Conservation (phyloP, 257 asterid genomes). For the Datura wrightii region DNA sequence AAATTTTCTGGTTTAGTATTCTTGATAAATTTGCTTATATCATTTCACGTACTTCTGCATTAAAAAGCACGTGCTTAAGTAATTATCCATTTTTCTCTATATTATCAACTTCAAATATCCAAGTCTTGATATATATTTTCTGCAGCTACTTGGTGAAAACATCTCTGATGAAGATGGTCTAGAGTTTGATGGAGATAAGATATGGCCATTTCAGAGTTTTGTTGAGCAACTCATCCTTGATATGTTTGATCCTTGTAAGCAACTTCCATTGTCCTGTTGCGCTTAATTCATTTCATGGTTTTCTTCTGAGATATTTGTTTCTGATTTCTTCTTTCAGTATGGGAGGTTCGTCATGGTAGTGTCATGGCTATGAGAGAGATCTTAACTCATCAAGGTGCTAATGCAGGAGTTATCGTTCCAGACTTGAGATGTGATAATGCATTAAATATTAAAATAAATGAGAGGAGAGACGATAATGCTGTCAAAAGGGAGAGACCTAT, state of each 20-base stretch:
- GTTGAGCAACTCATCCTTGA: slow-evolving; percentile 95
- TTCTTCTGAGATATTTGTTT: slow-evolving; percentile 32
- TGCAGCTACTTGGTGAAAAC: slow-evolving; percentile 79
- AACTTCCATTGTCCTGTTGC: slow-evolving; percentile 21
- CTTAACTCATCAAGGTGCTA: slow-evolving; percentile 91
- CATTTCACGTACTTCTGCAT: slow-evolving; percentile 24
- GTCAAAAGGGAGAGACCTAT: slow-evolving; percentile 69
- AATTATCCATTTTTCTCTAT: neutral
- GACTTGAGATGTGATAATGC: slow-evolving; percentile 52
- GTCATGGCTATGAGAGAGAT: slow-evolving; percentile 99
- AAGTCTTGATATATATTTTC: slow-evolving; percentile 43
- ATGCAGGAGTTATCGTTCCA: slow-evolving; percentile 79
- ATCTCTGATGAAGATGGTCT: slow-evolving; percentile 78
- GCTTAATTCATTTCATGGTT: slow-evolving; percentile 30
- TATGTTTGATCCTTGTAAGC: slow-evolving; percentile 89
- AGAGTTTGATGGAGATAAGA: slow-evolving; percentile 81
- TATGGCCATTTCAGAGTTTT: slow-evolving; percentile 92
- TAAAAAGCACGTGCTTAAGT: slow-evolving; percentile 14
- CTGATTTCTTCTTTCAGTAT: slow-evolving; percentile 61
- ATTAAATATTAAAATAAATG: slow-evolving; percentile 45
- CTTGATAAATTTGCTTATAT: neutral
- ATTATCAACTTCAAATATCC: slow-evolving; percentile 36
- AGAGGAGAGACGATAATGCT: slow-evolving; percentile 45
- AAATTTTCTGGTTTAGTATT: neutral
- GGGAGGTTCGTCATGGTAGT: slow-evolving; percentile 99